Evolutionary conservation across 129 eudicot genomes (phyloP), one percentile per base, ranked within the genome.

Genomic region (Lonicera japonica): DNA sequence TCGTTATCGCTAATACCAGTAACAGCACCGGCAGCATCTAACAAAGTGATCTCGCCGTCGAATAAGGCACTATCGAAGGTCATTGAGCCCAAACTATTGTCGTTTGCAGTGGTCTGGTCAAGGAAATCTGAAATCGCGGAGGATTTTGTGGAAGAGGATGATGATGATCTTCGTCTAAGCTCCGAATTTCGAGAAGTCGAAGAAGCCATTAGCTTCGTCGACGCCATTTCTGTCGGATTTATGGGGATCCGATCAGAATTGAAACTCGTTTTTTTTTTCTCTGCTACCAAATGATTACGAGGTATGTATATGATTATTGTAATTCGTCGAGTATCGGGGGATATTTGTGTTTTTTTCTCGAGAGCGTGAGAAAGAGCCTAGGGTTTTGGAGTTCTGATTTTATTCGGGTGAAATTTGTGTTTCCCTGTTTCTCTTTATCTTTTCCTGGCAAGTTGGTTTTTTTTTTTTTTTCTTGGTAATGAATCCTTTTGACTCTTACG

Each of bases 161-260:
- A 56, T 8, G 80, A 76, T 12, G 61, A 68, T 17, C 65, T 70
- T 16, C 77, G 70, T 36, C 69, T 68, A 54, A 77, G 96, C 80
- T 85, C 87, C 67, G 96, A 79, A 63, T 82, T 78, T 45, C 82
- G 54, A 12, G 89, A 79, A 15, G 75, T 62, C 58, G 83, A 70
- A n/a, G 83, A 77, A 20, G 76, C 59, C 86, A 83, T 78, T 21
- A 80, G 76, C 79, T 80, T 73, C 48, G 85, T 67, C 54, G 89
- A 76, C 52, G 79, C 86, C 88, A 80, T 82, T 54, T 46, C 54
- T 43, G 69, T n/a, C 75, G 73, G 43, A 66, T 48, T 73, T 55
- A 60, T 47, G 58, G 74, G 77, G 39, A 6, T 65, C 45, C 58
- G 50, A 61, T 39, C 38, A 45, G 51, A 45, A 45, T 45, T 45